Evolutionary conservation across 2,329 filamentous ascomycete species (phyloP), one percentile per base, ranked within the genome.

Genomic region (Cladophialophora bantiana): DNA sequence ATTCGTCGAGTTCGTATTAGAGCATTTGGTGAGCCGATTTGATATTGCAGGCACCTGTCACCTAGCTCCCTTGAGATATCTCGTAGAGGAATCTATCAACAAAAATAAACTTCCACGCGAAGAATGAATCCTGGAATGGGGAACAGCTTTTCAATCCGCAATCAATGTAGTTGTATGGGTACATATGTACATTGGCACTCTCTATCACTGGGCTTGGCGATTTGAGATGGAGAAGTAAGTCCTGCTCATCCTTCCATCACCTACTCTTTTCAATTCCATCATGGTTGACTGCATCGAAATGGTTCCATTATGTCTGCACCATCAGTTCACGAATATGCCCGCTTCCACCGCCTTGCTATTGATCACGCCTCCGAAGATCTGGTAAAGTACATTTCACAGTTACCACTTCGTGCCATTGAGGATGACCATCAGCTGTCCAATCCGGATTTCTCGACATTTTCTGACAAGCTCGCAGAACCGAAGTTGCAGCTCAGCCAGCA

Each of bases 271-370:
- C 15, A 10, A 4, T 2, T 59, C 20, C 10, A 6, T 18, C 18
- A 6, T 10, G 4, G 3, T 7, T 32, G 18, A 50, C 9, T 31
- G 31, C 18, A 31, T 6, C 26, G 20, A 26, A 50, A 13, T 50
- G 45, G n/a, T 35, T 10, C 3, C 13, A 34, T 6, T n/a, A 70
- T 73, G 68, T 71, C 72, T 26, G 77, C 79, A n/a, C 75, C 75
- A 15, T 78, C 78, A 20, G 70, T 81, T 6, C 73, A 84, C 7
- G 79, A 83, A 18, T 85, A 84, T 68, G 83, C 83, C 20, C 78
- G 82, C 31, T 80, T 78, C 57, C 74, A 83, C 65, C 78, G 78
- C 3, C 75, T 84, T 26, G 79, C 78, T 36, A 73, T 65, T 59
- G 74, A 82, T 64, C 79, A 79, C 71, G 73, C 73, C 3, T 71